Percentiles rank a stretch among this genome's conserved stretches.
phyloP scores from a whole-genome alignment of 768 basidiomycete species.

The Auriscalpium vulgare region DNA sequence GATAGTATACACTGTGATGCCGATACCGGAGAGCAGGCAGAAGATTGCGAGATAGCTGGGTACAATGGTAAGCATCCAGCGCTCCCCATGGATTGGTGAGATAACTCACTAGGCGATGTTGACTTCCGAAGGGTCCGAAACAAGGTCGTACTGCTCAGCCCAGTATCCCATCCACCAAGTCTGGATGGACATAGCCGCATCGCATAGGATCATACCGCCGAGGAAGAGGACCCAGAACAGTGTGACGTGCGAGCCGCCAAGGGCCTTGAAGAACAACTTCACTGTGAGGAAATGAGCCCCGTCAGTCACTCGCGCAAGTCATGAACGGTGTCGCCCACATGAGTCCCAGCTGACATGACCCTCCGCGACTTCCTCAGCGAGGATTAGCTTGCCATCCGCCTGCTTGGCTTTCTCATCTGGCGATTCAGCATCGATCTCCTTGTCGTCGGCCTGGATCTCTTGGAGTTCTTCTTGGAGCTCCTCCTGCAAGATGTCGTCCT shows the following conservation, averaged over 20 bases:
- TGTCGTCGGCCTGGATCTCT: slow-evolving; percentile 19
- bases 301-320: slow-evolving; percentile 10
- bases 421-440: slow-evolving; percentile 19
- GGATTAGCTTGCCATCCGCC: slow-evolving; percentile 48
- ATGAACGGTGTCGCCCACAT: slow-evolving; percentile 16
- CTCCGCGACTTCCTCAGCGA: slow-evolving; percentile 54
- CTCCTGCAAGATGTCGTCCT: slow-evolving; percentile 27
- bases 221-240: slow-evolving; percentile 26
- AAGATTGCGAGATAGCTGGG: slow-evolving; percentile 45
- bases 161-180: slow-evolving; percentile 39
- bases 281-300: slow-evolving; percentile 11
- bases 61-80: neutral
- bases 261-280: slow-evolving; percentile 20
- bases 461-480: slow-evolving; percentile 19
- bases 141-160: slow-evolving; percentile 34
- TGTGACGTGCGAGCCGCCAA: slow-evolving; percentile 20
- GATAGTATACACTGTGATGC: neutral
- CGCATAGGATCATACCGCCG: slow-evolving; percentile 16
- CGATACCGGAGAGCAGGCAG: slow-evolving; percentile 3
- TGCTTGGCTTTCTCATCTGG: slow-evolving; percentile 14
- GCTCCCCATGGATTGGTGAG: neutral
- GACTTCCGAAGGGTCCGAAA: slow-evolving; percentile 24
- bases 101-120: slow-evolving; percentile 22
- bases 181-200: slow-evolving; percentile 20
- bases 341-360: slow-evolving; percentile 49